Conservation (phyloP, 2,329 filamentous ascomycete genomes). For the Colletotrichum orchidophilum region DNA sequence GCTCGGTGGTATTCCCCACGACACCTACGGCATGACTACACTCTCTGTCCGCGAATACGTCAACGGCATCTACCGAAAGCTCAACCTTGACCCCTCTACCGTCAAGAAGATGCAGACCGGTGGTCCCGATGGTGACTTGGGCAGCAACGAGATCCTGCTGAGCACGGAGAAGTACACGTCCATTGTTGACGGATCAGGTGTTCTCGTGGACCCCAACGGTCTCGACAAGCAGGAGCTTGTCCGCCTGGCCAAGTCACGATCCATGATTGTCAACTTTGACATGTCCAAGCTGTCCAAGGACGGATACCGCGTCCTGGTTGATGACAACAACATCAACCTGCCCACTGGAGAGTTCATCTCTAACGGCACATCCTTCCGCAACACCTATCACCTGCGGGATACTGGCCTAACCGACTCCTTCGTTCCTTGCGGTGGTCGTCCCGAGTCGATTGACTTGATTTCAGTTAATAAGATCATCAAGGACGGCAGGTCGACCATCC, state of each 20-base stretch:
- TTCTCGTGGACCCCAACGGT: constrained; percentile 91
- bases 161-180: constrained; percentile 95
- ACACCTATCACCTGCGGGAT: constrained; percentile 92
- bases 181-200: constrained; percentile 95
- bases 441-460: constrained; percentile 94
- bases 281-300: constrained; percentile 83
- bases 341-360: constrained; percentile 86
- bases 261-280: constrained; percentile 92
- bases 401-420: constrained; percentile 84
- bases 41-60: constrained; percentile 96
- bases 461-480: constrained; percentile 88
- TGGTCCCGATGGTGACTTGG: constrained; percentile 94
- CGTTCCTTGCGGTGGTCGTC: constrained; percentile 94
- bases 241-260: constrained; percentile 84
- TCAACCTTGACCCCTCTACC: constrained; percentile 84
- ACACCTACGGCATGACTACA: constrained; percentile 97
- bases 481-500: constrained; percentile 86
- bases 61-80: constrained; percentile 95
- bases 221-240: constrained; percentile 85
- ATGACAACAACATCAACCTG: constrained; percentile 88
- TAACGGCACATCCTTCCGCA: constrained; percentile 96
- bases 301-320: constrained; percentile 91
- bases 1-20: constrained; percentile 95
- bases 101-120: constrained; percentile 97
- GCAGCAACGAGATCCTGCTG: constrained; percentile 96